These are phyloP conservation scores for Neopestalotiopsis rosae DNA, from an alignment of 2,329 filamentous ascomycete genomes.

Conservation along the genomic window DNA sequence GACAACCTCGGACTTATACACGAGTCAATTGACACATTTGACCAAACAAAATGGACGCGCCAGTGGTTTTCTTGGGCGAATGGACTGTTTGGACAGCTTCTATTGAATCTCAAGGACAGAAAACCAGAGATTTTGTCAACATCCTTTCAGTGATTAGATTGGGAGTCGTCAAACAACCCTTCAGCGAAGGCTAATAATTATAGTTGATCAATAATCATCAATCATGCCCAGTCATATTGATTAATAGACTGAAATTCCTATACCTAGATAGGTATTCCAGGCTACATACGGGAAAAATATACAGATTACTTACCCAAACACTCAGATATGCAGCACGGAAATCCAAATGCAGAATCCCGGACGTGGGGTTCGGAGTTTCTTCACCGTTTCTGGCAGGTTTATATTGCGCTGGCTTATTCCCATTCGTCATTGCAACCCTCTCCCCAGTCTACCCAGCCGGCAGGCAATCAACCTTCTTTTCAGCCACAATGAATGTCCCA, in stretches of 20 bases:
- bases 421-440: neutral
- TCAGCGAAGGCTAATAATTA: too few relatives aligned
- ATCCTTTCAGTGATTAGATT: slow-evolving; percentile 38
- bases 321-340: too few relatives aligned
- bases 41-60: slow-evolving; percentile 49
- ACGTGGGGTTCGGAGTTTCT: neutral
- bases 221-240: too few relatives aligned
- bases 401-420: neutral
- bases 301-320: neutral
- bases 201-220: too few relatives aligned
- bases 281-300: neutral
- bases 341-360: neutral
- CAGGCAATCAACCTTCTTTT: neutral
- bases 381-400: neutral
- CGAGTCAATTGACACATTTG: slow-evolving; percentile 76
- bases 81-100: slow-evolving; percentile 82
- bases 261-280: too few relatives aligned
- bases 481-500: neutral
- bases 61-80: slow-evolving; percentile 85
- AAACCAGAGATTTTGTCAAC: slow-evolving; percentile 60
- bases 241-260: too few relatives aligned
- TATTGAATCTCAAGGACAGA: slow-evolving; percentile 74
- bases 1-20: slow-evolving; percentile 79
- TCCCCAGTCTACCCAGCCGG: neutral
- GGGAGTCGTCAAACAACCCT: neutral